Evolutionary conservation across 2,329 filamentous ascomycete genomes (phyloP), one percentile per base, ranked within the genome.

Genomic region (Colletotrichum viniferum): DNA sequence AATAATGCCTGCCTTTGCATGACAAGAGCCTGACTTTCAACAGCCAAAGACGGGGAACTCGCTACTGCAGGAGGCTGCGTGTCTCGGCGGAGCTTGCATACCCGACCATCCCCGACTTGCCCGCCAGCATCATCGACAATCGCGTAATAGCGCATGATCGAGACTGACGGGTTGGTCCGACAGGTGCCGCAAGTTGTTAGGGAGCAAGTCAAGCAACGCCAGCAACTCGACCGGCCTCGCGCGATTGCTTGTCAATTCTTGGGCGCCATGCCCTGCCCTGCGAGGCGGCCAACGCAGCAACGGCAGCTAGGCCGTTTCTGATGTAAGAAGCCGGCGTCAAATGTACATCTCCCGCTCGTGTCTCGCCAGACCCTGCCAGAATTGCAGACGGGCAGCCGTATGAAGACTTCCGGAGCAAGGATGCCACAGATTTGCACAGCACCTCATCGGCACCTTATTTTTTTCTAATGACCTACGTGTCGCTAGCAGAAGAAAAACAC

Each of bases 271-370:
- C 72, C 13, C 28, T 24, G 69, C 62, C 69, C 69, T 68, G 73
- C 63, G 18, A 75, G 73, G 69, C 73, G 38, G 73, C 69, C 73
- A 76, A 60, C 73, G 32, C 69, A 76, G 58, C 73, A 73, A 73
- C 58, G 69, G 69, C 58, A 68, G n/a, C 56, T 69, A 73, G 34
- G 48, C 69, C 48, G 26, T 21, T 58, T 34, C 32, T 21, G 64
- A 64, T 69, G 63, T 64, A 69, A 24, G 32, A 55, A 69, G 28
- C 58, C 60, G 36, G 48, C 64, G 73, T 73, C 73, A 73, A 64
- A 69, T 64, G 63, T 64, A 52, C 69, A 62, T 64, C 63, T 73
- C 56, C 73, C 69, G 73, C 56, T 58, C 38, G 16, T 69, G 73
- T 76, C 63, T 69, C 58, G 64, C 48, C 28, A 52, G 60, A 63